These are phyloP conservation scores for Trichoderma reesei DNA, from an alignment of 495 filamentous ascomycete species.

Conservation along the genomic window DNA sequence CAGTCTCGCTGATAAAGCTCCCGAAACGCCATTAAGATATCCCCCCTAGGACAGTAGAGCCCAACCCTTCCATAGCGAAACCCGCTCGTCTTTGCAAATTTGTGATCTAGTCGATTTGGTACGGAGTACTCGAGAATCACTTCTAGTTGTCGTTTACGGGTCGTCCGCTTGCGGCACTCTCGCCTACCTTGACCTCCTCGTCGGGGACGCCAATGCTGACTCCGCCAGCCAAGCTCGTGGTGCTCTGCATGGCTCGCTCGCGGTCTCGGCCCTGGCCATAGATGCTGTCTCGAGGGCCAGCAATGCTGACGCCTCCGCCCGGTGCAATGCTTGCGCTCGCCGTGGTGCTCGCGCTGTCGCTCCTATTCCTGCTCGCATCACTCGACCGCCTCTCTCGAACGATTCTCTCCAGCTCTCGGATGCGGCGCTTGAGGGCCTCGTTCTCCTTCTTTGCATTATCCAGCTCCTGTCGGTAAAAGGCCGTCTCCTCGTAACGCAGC, in stretches of 20 bases:
- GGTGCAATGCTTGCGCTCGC: slow-evolving; percentile 17
- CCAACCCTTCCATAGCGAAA: not conserved
- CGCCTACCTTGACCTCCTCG: slow-evolving; percentile 42
- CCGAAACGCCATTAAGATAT: not conserved
- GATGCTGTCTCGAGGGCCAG: slow-evolving; percentile 20
- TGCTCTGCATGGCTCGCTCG: slow-evolving; percentile 25
- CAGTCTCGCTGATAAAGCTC: not conserved
- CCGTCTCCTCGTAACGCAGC: slow-evolving; percentile 61
- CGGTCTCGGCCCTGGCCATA: slow-evolving; percentile 6
- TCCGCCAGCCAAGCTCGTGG: slow-evolving; percentile 25
- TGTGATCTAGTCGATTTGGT: not conserved
- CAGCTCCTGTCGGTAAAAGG: slow-evolving; percentile 57
- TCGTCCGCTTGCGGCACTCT: slow-evolving; percentile 45
- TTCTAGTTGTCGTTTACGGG: slow-evolving; percentile 11
- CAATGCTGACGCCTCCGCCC: slow-evolving; percentile 20
- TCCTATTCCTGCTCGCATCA: slow-evolving; percentile 29
- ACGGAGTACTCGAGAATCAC: not conserved
- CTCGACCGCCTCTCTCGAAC: slow-evolving; percentile 37
- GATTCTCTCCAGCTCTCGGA: slow-evolving; percentile 61
- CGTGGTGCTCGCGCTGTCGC: slow-evolving; percentile 33
- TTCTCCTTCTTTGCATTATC: slow-evolving; percentile 73
- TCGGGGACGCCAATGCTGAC: slow-evolving; percentile 37
- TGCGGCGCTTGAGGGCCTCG: slow-evolving; percentile 58
- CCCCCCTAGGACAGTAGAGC: not conserved
- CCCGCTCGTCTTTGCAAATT: not conserved